These are phyloP conservation scores for Lactuca sativa DNA, from an alignment of 129 eudicot species.

Conservation along the genomic window DNA sequence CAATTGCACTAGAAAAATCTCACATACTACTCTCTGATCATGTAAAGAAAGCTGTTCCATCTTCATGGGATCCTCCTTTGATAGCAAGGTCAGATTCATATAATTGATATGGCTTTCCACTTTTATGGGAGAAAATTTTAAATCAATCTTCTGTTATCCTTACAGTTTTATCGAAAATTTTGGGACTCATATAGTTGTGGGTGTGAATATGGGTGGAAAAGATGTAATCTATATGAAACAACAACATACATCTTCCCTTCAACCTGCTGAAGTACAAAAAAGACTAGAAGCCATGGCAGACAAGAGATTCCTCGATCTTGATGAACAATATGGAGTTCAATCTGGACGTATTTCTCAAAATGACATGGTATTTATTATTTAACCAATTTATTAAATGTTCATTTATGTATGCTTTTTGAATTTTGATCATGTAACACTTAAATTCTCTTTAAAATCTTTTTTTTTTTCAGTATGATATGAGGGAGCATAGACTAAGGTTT, in stretches of 20 bases:
- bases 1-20: conserved; percentile 82
- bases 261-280: conserved; percentile 88
- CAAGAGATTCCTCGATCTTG: conserved; percentile 69
- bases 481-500: conserved; percentile 75
- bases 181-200: conserved; percentile 95
- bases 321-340: conserved; percentile 48
- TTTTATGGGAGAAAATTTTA: background rate
- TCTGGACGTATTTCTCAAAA: conserved; percentile 49
- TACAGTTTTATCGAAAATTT: conserved; percentile 81
- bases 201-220: conserved; percentile 98
- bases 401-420: background rate
- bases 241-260: conserved; percentile 89
- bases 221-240: conserved; percentile 92
- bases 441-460: background rate
- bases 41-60: conserved; percentile 90
- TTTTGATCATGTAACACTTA: background rate
- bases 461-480: conserved; percentile 57
- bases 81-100: conserved; percentile 70
- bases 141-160: background rate
- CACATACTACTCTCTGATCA: conserved; percentile 83
- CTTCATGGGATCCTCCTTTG: conserved; percentile 94
- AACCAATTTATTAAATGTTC: background rate
- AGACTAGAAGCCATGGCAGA: conserved; percentile 81
- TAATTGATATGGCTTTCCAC: background rate
- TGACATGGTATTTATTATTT: conserved; percentile 50